Base-by-base conservation (phyloP, 2,329 filamentous ascomycete species). In the Colletotrichum tamarilloi region DNA sequence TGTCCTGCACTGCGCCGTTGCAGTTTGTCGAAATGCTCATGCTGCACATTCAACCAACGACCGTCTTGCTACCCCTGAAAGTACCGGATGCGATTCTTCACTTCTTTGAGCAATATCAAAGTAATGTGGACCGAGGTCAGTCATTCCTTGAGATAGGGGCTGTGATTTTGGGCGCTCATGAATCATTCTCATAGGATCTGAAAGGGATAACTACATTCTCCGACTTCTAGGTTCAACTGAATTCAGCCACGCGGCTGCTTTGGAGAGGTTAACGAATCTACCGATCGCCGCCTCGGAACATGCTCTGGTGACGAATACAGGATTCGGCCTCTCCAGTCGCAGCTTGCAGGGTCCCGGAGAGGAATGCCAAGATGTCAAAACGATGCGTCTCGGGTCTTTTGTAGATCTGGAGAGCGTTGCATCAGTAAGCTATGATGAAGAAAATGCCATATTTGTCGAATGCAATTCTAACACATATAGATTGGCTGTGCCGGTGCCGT, bases 401-500 rank as follows among this genome's bases (percentile, higher is more conserved):
- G 88, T 97, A 73, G 92, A 97, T 78, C 84, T 97, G 67, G 92
- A 96, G 3, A 96, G 93, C 77, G 85, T 83, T 6, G 80, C 93
- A 14, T 94, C 95, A 2, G 92, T 94, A 80, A 76, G 84, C 79
- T 38, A 5, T 5, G 9, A 67, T 66, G 11, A 42, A 46, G 8
- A 8, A 35, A 35, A 28, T 62, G 35, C 38, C 30, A n/a, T 3
- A 16, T 14, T 3, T 3, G 5, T 19, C 1, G 19, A 22, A 26
- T 35, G 11, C 5, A 16, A 5, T 24, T 32, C 64, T 68, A 9
- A 66, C 53, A 12, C 1, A 6, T 9, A 1, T 53, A 92, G 85
- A 86, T 97, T 60, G 94, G 94, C 3, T 98, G 97, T 82, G 93
- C 93, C 30, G 95, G 95, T n/a, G 95, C 95, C 30, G 84, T 98